A percentile compares a stretch with the other conserved stretches of the same genome.
These are phyloP conservation scores for Yamadazyma friedrichii DNA, from an alignment of 1,139 yeast species.

Conservation along the genomic window DNA sequence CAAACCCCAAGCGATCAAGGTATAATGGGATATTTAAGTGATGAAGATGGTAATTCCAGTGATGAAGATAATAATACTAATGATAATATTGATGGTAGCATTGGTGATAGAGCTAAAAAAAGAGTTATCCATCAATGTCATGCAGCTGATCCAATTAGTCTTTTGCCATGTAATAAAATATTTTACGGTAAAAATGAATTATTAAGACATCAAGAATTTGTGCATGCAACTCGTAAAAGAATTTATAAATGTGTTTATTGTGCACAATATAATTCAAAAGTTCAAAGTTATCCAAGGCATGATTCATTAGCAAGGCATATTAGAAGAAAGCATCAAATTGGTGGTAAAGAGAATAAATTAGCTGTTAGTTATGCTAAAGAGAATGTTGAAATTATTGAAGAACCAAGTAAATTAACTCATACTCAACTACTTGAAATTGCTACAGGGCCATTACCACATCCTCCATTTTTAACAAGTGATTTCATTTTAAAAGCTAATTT, in stretches of 20 bases:
- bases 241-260: conserved; percentile 46
- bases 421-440: conserved; percentile 13
- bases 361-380: conserved; percentile 51
- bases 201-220: conserved; percentile 47
- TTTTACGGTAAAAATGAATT: conserved; percentile 48
- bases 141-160: conserved; percentile 33
- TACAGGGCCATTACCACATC: conserved; percentile 31
- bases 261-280: conserved; percentile 33
- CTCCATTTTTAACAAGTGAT: conserved; percentile 30
- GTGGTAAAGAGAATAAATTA: conserved; percentile 46
- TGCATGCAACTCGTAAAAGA: conserved; percentile 46
- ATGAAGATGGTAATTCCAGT: not conserved
- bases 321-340: conserved; percentile 45
- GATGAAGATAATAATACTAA: not conserved
- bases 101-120: not conserved
- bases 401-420: conserved; percentile 15
- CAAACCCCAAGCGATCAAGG: not conserved
- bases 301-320: conserved; percentile 49
- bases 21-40: conserved; percentile 1
- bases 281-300: conserved; percentile 47
- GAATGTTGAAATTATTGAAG: conserved; percentile 40
- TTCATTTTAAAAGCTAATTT: conserved; percentile 29
- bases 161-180: conserved; percentile 36
- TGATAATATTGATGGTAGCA: not conserved
- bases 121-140: conserved; percentile 44